A percentile compares a stretch with the other conserved stretches of the same genome.
These are phyloP conservation scores for Dendryphion nanum DNA, from an alignment of 2,329 filamentous ascomycete genomes.

Conservation along the genomic window DNA sequence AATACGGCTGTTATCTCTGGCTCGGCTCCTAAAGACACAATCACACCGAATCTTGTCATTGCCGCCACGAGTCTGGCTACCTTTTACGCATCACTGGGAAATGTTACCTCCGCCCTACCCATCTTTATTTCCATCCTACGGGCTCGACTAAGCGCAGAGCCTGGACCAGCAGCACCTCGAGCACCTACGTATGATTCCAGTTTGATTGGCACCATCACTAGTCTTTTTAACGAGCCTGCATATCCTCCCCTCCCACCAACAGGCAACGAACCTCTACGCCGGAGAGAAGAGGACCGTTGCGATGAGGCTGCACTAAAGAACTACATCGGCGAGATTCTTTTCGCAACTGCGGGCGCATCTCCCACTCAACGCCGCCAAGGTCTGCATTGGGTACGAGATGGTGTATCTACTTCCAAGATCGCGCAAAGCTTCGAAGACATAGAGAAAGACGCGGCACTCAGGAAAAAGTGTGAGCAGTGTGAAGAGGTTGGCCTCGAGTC, in stretches of 20 bases:
- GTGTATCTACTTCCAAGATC: slow-evolving; percentile 70
- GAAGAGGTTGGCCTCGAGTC: slow-evolving; percentile 74
- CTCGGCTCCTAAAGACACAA: slow-evolving; percentile 47
- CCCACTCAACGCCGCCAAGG: slow-evolving; percentile 56
- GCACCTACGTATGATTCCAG: slow-evolving; percentile 20
- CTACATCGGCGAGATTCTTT: slow-evolving; percentile 93
- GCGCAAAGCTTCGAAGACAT: slow-evolving; percentile 51
- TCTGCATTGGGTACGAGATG: slow-evolving; percentile 85
- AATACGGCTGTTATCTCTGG: slow-evolving; percentile 62
- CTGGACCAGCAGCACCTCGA: slow-evolving; percentile 34
- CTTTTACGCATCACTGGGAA: slow-evolving; percentile 69
- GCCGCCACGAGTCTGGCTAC: slow-evolving; percentile 75
- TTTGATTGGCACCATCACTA: slow-evolving; percentile 25
- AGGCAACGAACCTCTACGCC: slow-evolving; percentile 66
- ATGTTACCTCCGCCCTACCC: slow-evolving; percentile 70
- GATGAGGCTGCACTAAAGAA: slow-evolving; percentile 83
- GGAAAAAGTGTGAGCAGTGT: slow-evolving; percentile 71
- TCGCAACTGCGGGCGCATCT: slow-evolving; percentile 57
- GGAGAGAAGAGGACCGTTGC: slow-evolving; percentile 66
- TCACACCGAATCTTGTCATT: slow-evolving; percentile 72
- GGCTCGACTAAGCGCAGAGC: slow-evolving; percentile 63
- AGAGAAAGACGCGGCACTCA: slow-evolving; percentile 41
- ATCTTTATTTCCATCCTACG: slow-evolving; percentile 83
- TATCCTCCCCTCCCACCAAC: slow-evolving; percentile 72
- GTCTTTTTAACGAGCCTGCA: slow-evolving; percentile 48